Percentiles rank a stretch among this genome's conserved stretches.
Evolutionary conservation across 2,329 filamentous ascomycete genomes (phyloP).

Genomic region (Macrophomina pseudophaseolina): DNA sequence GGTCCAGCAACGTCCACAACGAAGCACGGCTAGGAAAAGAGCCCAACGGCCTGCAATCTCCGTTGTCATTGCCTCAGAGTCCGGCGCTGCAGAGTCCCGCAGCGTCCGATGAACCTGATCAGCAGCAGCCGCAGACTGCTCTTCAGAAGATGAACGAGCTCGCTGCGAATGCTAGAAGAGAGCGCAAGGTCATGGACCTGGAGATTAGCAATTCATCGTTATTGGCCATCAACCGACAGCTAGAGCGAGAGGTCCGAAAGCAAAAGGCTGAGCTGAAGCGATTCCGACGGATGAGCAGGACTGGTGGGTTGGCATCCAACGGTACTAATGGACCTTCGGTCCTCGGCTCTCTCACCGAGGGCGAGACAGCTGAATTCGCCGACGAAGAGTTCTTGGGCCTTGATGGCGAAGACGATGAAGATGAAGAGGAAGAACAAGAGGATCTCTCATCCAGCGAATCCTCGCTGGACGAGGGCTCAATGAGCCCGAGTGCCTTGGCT

Average conservation of each 20-base stretch:
- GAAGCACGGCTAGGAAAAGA: slow-evolving; percentile 8
- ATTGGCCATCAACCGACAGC: slow-evolving; percentile 89
- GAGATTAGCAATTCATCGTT: slow-evolving; percentile 97
- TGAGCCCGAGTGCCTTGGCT: slow-evolving; percentile 48
- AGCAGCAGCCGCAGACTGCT: slow-evolving; percentile 42
- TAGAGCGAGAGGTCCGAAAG: slow-evolving; percentile 89
- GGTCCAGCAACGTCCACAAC: background rate
- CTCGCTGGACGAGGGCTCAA: slow-evolving; percentile 57
- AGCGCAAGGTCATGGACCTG: slow-evolving; percentile 93
- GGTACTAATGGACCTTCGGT: slow-evolving; percentile 47
- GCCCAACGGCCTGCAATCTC: slow-evolving; percentile 24
- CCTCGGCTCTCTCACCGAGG: slow-evolving; percentile 46
- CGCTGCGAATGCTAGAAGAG: slow-evolving; percentile 84
- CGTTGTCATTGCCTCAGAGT: slow-evolving; percentile 53
- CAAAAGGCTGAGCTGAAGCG: slow-evolving; percentile 87
- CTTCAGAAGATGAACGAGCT: slow-evolving; percentile 72
- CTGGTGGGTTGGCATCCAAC: slow-evolving; percentile 58
- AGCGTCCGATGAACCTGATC: slow-evolving; percentile 13
- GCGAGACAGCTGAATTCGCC: slow-evolving; percentile 29
- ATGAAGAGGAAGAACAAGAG: slow-evolving; percentile 47
- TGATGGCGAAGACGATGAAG: slow-evolving; percentile 40
- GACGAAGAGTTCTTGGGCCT: slow-evolving; percentile 43
- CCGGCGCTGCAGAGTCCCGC: slow-evolving; percentile 59
- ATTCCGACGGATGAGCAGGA: slow-evolving; percentile 82
- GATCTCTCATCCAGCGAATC: slow-evolving; percentile 55